Evolutionary conservation across 495 filamentous ascomycete genomes (phyloP), one percentile per base, ranked within the genome.

Genomic region (Polyplosphaeria fusca): DNA sequence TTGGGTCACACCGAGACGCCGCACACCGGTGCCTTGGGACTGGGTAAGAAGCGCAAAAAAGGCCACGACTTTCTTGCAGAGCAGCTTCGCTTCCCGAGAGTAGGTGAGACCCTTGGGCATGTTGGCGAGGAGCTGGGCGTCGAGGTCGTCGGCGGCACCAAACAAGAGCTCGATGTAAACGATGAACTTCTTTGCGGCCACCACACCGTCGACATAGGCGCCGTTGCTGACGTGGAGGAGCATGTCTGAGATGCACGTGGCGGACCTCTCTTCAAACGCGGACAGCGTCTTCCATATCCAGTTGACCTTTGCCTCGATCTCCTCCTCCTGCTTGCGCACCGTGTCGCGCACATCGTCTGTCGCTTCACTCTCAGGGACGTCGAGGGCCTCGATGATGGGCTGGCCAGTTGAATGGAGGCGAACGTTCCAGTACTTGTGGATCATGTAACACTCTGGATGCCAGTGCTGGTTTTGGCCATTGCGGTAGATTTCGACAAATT

Each of bases 391-490:
- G 32, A 79, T 73, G 20, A 75, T 68, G 20, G 78, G 76, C 44
- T 79, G 71, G 16, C 76, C 80, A 16, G 76, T 70, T 11, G 78
- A 78, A 23, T 84, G 83, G 42, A 99, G 79, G 22, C 92, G 84
- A 35, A 99, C 94, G 68, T 96, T 99, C 94, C 94, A 99, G 74
- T 97, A 99, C 68, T 99, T 99, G 72, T 99, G 94, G 39, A 99
- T 99, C 93, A 97, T 99, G 70, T 99, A 99, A 71, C 94, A 99
- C 70, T 99, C 94, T 2, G 94, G 94, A 67, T 99, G 94, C 94
- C 94, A 99, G 65, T 99, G 94, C 68, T 99, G 94, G 67, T 97
- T 95, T 68, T 94, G 85, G 0, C 93, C 92, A 70, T 97, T 96
- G 45, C 94, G 83, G 72, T 91, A 97, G 56, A 99, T 96, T 71